phyloP scores from a whole-genome alignment of 2,329 filamentous ascomycete genomes.

The Monosporascus cannonballus region DNA sequence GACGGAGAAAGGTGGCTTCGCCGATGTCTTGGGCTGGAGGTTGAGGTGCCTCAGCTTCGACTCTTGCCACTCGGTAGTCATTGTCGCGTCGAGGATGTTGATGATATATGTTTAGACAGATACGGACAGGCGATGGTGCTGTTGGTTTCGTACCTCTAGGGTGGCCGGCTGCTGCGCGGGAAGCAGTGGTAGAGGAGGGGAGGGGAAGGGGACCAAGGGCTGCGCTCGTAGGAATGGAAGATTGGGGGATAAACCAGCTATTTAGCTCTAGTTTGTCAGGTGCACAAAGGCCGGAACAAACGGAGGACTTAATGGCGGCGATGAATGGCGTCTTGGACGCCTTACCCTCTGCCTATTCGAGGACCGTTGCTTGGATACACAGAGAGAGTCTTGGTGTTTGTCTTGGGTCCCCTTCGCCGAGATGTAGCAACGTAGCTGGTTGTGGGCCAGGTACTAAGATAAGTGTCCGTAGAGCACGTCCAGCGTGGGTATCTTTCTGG shows the following conservation, averaged over 20 bases:
- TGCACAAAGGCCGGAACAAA: background rate
- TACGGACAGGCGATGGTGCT: background rate
- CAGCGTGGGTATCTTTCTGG: too few species aligned
- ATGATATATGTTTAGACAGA: too few species aligned
- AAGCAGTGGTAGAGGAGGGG: background rate
- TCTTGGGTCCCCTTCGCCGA: background rate
- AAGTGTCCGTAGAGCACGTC: background rate
- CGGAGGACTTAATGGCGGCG: background rate
- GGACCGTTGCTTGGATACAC: background rate
- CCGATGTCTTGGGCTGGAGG: slow-evolving; percentile 42
- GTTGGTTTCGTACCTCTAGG: background rate
- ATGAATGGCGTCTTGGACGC: background rate
- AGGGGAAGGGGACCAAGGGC: background rate
- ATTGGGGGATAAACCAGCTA: background rate
- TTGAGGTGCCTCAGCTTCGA: slow-evolving; percentile 21
- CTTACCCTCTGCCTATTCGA: background rate
- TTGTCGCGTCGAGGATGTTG: slow-evolving; percentile 8
- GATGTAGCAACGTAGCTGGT: background rate
- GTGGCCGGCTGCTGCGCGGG: too few species aligned
- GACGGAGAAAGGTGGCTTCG: slow-evolving; percentile 60
- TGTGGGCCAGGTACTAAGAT: background rate
- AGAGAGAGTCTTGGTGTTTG: background rate
- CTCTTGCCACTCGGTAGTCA: slow-evolving; percentile 24
- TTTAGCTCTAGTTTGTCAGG: background rate
- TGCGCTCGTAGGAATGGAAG: too few species aligned